Evolutionary conservation across 179 eudicot species (phyloP).

Genomic region (Drosera spatulata): DNA sequence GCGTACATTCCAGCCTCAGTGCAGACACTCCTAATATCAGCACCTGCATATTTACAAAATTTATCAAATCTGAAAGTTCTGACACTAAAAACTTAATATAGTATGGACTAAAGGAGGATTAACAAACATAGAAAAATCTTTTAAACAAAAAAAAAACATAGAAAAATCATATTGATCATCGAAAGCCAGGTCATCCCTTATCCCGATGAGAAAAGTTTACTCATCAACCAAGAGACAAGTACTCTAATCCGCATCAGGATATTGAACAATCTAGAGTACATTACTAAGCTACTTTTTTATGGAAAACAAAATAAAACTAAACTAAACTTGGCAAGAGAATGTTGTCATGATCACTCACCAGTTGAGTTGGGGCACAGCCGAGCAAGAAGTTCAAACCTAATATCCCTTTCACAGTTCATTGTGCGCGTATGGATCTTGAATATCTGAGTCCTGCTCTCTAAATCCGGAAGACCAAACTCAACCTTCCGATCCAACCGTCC

Average conservation of each 20-base stretch:
- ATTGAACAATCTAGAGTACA: too few species aligned
- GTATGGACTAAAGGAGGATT: not conserved
- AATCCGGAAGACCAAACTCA: conserved; percentile 95
- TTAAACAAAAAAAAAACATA: not conserved
- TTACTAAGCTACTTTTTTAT: too few species aligned
- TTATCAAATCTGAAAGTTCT: too few species aligned
- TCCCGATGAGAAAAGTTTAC: too few species aligned
- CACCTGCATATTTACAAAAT: conserved; percentile 51
- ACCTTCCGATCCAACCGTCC: conserved; percentile 93
- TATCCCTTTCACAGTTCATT: conserved; percentile 96
- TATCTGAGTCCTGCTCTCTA: conserved; percentile 91
- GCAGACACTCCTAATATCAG: conserved; percentile 94
- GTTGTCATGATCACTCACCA: conserved; percentile 25
- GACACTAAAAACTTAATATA: too few species aligned
- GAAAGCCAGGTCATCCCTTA: not conserved
- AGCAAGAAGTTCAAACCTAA: conserved; percentile 88
- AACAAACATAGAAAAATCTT: too few species aligned
- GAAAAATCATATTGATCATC: not conserved
- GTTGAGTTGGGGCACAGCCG: conserved; percentile 98
- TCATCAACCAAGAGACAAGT: too few species aligned
- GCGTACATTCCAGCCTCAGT: conserved; percentile 98
- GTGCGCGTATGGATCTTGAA: conserved; percentile 95
- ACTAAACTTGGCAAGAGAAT: too few species aligned
- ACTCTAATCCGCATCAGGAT: too few species aligned
- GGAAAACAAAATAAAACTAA: too few species aligned